phyloP scores from a whole-genome alignment of 257 asterid genomes.

The Pogostemon cablin region DNA sequence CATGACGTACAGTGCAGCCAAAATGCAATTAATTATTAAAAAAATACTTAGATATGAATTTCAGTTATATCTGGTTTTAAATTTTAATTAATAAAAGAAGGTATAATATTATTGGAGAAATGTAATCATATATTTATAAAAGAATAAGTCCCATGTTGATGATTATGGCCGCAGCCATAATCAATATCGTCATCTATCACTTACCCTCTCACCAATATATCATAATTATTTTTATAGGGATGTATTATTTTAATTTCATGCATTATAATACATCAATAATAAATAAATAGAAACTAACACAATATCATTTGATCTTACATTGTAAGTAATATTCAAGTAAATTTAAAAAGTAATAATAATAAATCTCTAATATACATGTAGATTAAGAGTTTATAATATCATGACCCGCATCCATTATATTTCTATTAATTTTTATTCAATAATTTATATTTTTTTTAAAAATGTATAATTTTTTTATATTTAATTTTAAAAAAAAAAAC shows the following conservation, averaged over 20 bases:
- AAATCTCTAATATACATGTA: too few species aligned
- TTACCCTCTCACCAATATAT: background rate
- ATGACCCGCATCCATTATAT: too few species aligned
- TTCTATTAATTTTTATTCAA: too few species aligned
- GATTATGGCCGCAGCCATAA: background rate
- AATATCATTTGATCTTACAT: too few species aligned
- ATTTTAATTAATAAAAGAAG: background rate
- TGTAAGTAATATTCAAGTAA: too few species aligned
- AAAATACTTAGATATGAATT: background rate
- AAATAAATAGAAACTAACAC: too few species aligned
- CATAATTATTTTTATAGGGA: background rate
- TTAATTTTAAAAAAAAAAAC: too few species aligned
- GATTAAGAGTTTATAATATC: too few species aligned
- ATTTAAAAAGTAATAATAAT: too few species aligned
- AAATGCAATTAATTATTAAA: background rate
- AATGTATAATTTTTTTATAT: too few species aligned
- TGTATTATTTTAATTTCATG: background rate
- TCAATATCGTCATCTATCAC: constrained; percentile 10
- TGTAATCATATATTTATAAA: constrained; percentile 8
- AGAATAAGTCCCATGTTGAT: constrained; percentile 12
- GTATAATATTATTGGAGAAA: background rate
- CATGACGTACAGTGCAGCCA: background rate
- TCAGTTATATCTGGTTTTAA: background rate
- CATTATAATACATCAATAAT: background rate
- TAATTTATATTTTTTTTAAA: too few species aligned